Base-by-base conservation (phyloP, 164 flowering plant species). In the Vitis rupestris region DNA sequence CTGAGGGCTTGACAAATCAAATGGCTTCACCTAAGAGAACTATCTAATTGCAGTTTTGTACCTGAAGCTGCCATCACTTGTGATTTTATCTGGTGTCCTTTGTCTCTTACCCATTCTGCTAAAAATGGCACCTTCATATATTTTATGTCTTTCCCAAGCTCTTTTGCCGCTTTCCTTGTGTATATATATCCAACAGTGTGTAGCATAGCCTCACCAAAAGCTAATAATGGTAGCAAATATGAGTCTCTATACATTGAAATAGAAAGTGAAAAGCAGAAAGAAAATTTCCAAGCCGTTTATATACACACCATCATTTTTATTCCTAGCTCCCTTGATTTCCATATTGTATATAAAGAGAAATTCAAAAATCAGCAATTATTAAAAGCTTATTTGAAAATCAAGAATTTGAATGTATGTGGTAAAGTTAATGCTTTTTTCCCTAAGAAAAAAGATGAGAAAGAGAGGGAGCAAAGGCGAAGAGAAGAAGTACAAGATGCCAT, bases 171-270 rank as follows among this genome's bases (percentile, higher is more conserved):
- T 80, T 88, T 86, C 74, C 99, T 88, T 2, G 93, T 85, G 77
- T 94, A 94, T 29, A 94, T 90, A 76, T 94, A 94, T 30, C 99
- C 99, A 73, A 94, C 88, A 0, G 99, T 92, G 65, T 94, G 97
- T 37, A 94, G 86, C 99, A 94, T 90, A 30, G 90, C 90, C 83
- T 90, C 95, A n/a, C 99, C 99, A 82, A 90, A 94, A 80, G 89
- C 99, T 92, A 83, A 50, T 70, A 61, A 17, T 23, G 31, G n/a
- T 19, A 76, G 47, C n/a, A 68, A 59, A 63, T 10, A 67, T 29
- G 50, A 60, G 55, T 74, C 52, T 54, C 64, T 59, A 4, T 27
- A 63, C 59, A 37, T 53, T 55, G 58, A 10, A 52, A 9, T 9
- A 49, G 4, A 1, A 47, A 13, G 5, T 47, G 12, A 2, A n/a